Evolutionary conservation across 1,284 basidiomycete species (phyloP).

Genomic region (Irpex lacteus): DNA sequence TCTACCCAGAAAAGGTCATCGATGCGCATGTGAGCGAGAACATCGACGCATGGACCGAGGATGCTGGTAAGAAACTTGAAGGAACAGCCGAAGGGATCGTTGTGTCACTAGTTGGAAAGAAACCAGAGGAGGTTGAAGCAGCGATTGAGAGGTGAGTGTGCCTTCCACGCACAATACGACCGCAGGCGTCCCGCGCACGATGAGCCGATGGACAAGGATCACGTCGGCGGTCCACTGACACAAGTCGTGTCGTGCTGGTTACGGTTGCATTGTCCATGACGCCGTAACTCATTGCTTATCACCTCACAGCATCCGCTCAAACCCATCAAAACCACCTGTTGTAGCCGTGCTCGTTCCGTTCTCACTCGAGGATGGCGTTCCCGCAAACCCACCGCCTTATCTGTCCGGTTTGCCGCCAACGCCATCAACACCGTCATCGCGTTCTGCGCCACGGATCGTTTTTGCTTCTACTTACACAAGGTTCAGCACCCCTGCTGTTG

Average conservation of each 20-base stretch:
- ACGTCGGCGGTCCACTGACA: neutral
- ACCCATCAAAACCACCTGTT: slow-evolving; percentile 14
- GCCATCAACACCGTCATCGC: slow-evolving; percentile 22
- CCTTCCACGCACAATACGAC: neutral
- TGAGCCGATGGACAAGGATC: slow-evolving; percentile 4
- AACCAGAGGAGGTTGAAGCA: slow-evolving; percentile 35
- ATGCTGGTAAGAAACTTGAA: slow-evolving; percentile 45
- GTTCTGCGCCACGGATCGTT: slow-evolving; percentile 44
- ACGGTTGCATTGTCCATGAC: slow-evolving; percentile 6
- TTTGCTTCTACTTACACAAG: slow-evolving; percentile 55
- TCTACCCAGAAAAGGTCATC: slow-evolving; percentile 60
- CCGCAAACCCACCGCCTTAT: slow-evolving; percentile 37
- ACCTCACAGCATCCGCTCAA: slow-evolving; percentile 14
- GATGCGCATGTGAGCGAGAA: slow-evolving; percentile 60
- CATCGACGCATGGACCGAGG: slow-evolving; percentile 49
- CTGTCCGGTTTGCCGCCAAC: slow-evolving; percentile 17
- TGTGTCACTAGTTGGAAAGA: slow-evolving; percentile 39
- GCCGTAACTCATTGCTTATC: slow-evolving; percentile 14
- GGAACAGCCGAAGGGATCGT: slow-evolving; percentile 50
- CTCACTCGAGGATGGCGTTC: slow-evolving; percentile 43
- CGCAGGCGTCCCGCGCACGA: neutral
- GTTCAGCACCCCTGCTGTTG: slow-evolving; percentile 43
- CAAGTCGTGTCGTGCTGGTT: slow-evolving; percentile 7
- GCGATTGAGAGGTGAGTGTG: slow-evolving; percentile 32
- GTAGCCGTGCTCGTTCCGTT: slow-evolving; percentile 57